A percentile compares a stretch with the other conserved stretches of the same genome.
These are phyloP conservation scores for Fusarium tjaetaba DNA, from an alignment of 2,329 filamentous ascomycete genomes.

Conservation along the genomic window DNA sequence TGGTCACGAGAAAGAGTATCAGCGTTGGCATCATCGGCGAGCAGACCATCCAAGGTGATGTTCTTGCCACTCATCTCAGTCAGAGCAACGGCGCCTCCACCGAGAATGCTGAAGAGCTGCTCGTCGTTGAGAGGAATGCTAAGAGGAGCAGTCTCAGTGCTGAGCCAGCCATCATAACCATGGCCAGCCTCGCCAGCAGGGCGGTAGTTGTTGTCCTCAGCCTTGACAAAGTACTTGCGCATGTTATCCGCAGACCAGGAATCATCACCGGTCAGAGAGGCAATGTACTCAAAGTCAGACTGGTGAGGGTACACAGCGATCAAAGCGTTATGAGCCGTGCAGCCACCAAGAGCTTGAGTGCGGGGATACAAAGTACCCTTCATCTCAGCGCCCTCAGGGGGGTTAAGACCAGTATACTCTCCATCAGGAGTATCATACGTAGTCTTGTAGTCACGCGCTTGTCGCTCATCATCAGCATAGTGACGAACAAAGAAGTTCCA, in stretches of 20 bases:
- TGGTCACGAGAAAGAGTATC: constrained; percentile 31
- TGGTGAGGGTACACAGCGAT: constrained; percentile 68
- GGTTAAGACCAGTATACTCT: constrained; percentile 58
- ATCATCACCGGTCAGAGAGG: constrained; percentile 66
- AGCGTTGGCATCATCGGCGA: constrained; percentile 32
- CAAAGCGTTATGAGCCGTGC: constrained; percentile 69
- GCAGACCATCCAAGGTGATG: constrained; percentile 29
- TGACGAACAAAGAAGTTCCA: constrained; percentile 75
- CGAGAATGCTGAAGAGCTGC: constrained; percentile 29
- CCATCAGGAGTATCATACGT: constrained; percentile 64
- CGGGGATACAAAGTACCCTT: constrained; percentile 60
- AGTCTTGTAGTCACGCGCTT: constrained; percentile 67
- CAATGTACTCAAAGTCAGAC: constrained; percentile 68
- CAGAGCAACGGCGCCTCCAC: constrained; percentile 22
- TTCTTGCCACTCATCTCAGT: constrained; percentile 8
- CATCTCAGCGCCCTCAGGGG: constrained; percentile 52
- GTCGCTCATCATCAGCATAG: constrained; percentile 63
- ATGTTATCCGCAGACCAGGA: constrained; percentile 69
- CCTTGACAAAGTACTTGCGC: constrained; percentile 65
- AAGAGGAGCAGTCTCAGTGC: constrained; percentile 31
- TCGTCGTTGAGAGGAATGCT: constrained; percentile 28
- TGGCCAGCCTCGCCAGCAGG: constrained; percentile 23
- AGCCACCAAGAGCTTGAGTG: constrained; percentile 59
- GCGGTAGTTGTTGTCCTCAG: constrained; percentile 65
- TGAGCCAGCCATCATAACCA: constrained; percentile 37